Base-by-base conservation (phyloP, 176 grass and related monocot genomes). In the Cenchrus fungigraminus region DNA sequence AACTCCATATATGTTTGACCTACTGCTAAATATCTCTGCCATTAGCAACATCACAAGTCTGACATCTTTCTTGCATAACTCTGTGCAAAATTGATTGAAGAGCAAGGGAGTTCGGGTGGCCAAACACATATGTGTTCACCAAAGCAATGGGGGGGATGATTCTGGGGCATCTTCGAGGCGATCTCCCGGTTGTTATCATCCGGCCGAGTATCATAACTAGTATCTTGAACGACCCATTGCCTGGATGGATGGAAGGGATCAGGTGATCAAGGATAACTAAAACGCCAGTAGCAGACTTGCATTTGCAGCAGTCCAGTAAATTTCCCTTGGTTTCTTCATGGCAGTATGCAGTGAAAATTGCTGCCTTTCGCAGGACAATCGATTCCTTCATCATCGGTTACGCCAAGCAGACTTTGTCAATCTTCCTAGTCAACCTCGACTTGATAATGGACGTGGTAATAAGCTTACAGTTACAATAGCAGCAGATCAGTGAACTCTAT, bases 141-240 rank as follows among this genome's bases (percentile, higher is more conserved):
- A 95, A 95, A 71, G 93, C 93, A 25, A 90, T 92, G 90, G 93
- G 88, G 19, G 93, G 92, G 79, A 95, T 95, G 93, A 11, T 92
- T 47, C 71, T 92, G 42, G 86, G 91, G 6, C 83, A 87, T 28
- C 47, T 92, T 14, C 65, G 91, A 73, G 83, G 83, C 25, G 76
- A 92, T 14, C 10, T 92, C 59, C 86, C 93, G 0, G 79, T 95
- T 16, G 83, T 95, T 17, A 91, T 92, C 16, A 9, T 95, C n/a
- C 84, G 93, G 8, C 93, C 90, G 5, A 87, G 90, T 11, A 91
- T 95, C 25, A 95, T 95, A 74, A 91, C 88, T n/a, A 92, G 93
- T 53, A 79, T 82, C 6, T 20, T 78, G 63, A 91, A 88, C 25
- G 93, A 92, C 3, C 93, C 93, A 17, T 42, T 95, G 69, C 90